Conservation (phyloP, 148 eudicot genomes). For the Mesembryanthemum crystallinum region DNA sequence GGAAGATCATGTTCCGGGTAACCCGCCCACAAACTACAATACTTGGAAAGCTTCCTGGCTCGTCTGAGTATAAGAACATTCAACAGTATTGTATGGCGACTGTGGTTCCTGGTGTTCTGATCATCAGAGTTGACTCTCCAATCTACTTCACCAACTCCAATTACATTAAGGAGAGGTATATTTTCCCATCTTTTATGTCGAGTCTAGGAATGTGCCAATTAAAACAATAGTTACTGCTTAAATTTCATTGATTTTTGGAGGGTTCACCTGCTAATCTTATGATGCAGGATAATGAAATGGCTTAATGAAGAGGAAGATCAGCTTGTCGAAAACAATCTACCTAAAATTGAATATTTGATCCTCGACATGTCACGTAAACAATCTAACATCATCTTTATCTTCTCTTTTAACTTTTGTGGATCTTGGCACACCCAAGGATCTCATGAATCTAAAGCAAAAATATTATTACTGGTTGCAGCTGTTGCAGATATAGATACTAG, state of each 20-base stretch:
- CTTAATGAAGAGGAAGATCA: conserved; percentile 2
- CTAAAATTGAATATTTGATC: conserved; percentile 7
- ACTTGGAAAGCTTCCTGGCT: conserved; percentile 12
- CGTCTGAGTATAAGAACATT: conserved; percentile 8
- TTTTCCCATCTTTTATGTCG: neutral
- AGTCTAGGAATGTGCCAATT: neutral
- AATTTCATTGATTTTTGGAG: neutral
- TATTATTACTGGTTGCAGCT: neutral
- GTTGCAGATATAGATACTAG: conserved; percentile 18
- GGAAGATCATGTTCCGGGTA: conserved; percentile 12
- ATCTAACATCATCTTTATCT: neutral
- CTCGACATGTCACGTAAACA: conserved; percentile 14
- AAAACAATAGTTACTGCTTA: no score
- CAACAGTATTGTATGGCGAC: conserved; percentile 9
- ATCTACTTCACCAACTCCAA: conserved; percentile 25
- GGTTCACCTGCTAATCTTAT: neutral
- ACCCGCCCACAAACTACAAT: conserved; percentile 6
- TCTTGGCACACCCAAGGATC: neutral
- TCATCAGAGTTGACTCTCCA: conserved; percentile 20
- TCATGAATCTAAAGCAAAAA: neutral
- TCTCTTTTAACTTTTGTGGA: neutral
- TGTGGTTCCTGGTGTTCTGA: conserved; percentile 10
- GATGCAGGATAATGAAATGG: conserved; percentile 9
- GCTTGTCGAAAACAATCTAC: neutral
- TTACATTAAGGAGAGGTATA: conserved; percentile 21